Evolutionary conservation across 371 early-diverging fungal genomes (phyloP).

Genomic region (Quaeritorhiza haematococci): DNA sequence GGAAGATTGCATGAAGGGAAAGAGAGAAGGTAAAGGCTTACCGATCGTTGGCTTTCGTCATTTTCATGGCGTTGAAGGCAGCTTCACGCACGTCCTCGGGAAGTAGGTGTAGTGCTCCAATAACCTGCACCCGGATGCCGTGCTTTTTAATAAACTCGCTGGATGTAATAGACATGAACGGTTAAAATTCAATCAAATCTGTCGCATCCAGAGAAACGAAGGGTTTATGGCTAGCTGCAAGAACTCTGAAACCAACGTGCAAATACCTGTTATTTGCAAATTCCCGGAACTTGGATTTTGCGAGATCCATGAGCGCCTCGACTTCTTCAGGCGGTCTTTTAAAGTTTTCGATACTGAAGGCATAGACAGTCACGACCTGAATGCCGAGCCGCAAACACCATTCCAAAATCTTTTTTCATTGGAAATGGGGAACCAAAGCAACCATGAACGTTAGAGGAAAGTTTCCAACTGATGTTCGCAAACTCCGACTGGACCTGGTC

Average conservation of each 20-base stretch:
- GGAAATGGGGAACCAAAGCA: neutral
- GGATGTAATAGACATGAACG: neutral
- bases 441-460: neutral
- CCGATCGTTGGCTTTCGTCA: conserved; percentile 66
- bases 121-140: conserved; percentile 71
- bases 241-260: neutral
- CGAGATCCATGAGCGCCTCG: conserved; percentile 79
- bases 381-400: conserved; percentile 84
- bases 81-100: conserved; percentile 61
- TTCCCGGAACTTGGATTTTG: conserved; percentile 68
- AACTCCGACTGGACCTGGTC: neutral
- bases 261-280: conserved; percentile 67
- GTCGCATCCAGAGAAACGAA: too few species aligned
- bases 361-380: conserved; percentile 91
- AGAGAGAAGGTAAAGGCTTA: conserved; percentile 22
- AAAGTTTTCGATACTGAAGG: conserved; percentile 97
- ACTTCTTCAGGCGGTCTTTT: conserved; percentile 85
- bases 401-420: conserved; percentile 63
- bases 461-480: neutral
- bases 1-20: neutral
- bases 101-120: conserved; percentile 73
- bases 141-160: conserved; percentile 74
- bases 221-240: neutral
- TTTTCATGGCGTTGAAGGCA: conserved; percentile 53
- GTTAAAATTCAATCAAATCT: too few species aligned